phyloP scores from a whole-genome alignment of 345 rosid species.

The Hibiscus syriacus region DNA sequence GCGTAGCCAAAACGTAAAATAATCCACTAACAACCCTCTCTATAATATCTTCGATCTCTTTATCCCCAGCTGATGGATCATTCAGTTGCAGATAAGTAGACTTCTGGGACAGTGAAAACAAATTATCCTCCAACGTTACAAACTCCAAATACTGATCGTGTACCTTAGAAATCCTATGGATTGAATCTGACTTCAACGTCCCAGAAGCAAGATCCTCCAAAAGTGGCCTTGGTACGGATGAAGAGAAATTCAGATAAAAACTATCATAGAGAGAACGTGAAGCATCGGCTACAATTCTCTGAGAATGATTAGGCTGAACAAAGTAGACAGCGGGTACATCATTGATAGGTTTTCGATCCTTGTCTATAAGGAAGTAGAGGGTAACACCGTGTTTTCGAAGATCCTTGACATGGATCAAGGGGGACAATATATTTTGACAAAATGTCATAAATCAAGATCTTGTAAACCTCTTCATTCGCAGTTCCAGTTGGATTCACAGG shows the following conservation, averaged over 20 bases:
- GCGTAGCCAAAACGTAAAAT: neutral
- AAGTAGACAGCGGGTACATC: neutral
- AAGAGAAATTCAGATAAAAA: neutral
- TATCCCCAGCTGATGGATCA: neutral
- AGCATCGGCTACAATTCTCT: neutral
- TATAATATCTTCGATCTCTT: too few species aligned
- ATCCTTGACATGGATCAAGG: too few species aligned
- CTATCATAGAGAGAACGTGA: neutral
- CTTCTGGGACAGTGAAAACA: neutral
- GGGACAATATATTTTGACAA: too few species aligned
- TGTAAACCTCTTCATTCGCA: neutral
- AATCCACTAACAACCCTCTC: neutral
- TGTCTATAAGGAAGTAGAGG: neutral
- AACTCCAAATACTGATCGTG: neutral
- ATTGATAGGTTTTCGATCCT: neutral
- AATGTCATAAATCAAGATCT: neutral
- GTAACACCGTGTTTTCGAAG: neutral
- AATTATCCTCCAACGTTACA: neutral
- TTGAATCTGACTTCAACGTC: neutral
- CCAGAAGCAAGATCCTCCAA: neutral
- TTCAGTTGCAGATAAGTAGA: neutral
- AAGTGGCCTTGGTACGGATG: neutral
- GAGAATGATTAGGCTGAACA: neutral
- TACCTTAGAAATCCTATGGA: neutral
- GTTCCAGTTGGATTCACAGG: neutral